Evolutionary conservation across 1,284 basidiomycete genomes (phyloP).

Genomic region (Ustilago xerochloae): DNA sequence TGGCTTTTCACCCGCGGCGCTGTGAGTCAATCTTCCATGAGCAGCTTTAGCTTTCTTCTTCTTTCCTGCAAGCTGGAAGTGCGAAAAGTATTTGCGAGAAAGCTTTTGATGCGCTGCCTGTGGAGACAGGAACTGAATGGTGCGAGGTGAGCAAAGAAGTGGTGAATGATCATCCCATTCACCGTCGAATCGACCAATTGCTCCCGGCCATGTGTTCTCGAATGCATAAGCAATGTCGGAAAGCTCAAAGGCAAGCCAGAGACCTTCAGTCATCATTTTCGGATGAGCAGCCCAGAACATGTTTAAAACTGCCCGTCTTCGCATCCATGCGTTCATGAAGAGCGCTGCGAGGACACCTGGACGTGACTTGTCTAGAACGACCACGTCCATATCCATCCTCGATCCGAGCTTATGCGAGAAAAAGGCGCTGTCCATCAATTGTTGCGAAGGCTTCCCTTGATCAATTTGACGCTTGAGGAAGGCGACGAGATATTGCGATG

Average conservation of each 20-base stretch:
- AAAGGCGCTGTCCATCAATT: conserved; percentile 32
- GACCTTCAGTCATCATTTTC: conserved; percentile 37
- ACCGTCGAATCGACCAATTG: conserved; percentile 35
- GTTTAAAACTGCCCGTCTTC: conserved; percentile 12
- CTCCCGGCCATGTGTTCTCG: conserved; percentile 45
- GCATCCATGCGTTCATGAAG: conserved; percentile 43
- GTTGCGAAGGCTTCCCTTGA: conserved; percentile 23
- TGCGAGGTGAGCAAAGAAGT: conserved; percentile 31
- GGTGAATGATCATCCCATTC: conserved; percentile 46
- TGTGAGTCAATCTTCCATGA: conserved; percentile 8
- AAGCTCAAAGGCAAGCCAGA: conserved; percentile 43
- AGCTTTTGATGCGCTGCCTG: conserved; percentile 27
- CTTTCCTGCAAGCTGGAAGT: conserved; percentile 16
- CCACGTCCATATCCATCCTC: conserved; percentile 44
- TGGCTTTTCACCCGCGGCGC: conserved; percentile 27
- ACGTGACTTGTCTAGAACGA: conserved; percentile 39
- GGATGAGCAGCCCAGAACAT: conserved; percentile 33
- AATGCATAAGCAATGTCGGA: conserved; percentile 34
- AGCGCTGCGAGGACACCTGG: conserved; percentile 40
- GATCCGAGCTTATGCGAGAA: conserved; percentile 34
- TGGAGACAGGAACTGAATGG: conserved; percentile 39
- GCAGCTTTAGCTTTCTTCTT: conserved; percentile 8
- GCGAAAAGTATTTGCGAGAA: conserved; percentile 22
- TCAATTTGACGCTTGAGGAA: conserved; percentile 50
- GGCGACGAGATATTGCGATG: conserved; percentile 37